Conservation (phyloP, 2,329 filamentous ascomycete species). For the Cercospora zeina region DNA sequence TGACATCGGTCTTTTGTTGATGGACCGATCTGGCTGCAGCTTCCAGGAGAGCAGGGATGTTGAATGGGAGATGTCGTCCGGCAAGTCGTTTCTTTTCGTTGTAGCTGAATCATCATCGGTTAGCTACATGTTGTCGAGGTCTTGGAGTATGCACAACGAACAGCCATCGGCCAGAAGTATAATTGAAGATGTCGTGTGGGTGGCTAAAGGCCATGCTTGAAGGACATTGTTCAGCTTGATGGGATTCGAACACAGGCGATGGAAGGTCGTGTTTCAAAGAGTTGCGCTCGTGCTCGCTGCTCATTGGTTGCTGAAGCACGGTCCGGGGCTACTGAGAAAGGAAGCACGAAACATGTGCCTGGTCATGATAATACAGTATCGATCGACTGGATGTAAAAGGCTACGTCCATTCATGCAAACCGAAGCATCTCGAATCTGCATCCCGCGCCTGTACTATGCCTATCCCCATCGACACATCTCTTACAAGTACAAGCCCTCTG, state of each 20-base stretch:
- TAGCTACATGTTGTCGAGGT: neutral
- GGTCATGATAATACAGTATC: slow-evolving; percentile 9
- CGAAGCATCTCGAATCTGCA: neutral
- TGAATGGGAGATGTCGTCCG: slow-evolving; percentile 24
- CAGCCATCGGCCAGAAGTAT: slow-evolving; percentile 31
- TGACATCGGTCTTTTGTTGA: slow-evolving; percentile 12
- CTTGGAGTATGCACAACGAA: slow-evolving; percentile 1
- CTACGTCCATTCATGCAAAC: neutral
- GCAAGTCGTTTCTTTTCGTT: slow-evolving; percentile 27
- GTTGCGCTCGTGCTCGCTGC: too few relatives aligned
- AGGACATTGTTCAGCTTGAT: neutral
- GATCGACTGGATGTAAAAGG: neutral
- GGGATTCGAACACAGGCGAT: too few relatives aligned
- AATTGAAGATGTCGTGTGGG: slow-evolving; percentile 18
- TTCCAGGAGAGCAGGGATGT: slow-evolving; percentile 21
- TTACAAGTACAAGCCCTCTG: slow-evolving; percentile 99
- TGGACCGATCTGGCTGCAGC: slow-evolving; percentile 19
- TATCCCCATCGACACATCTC: slow-evolving; percentile 26
- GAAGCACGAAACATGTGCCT: neutral
- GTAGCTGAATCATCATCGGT: slow-evolving; percentile 15
- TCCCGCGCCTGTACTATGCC: neutral
- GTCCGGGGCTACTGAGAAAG: neutral
- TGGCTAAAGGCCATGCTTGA: neutral
- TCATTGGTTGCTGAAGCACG: too few relatives aligned
- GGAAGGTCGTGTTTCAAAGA: too few relatives aligned